Conservation (phyloP, 169 alveolate species). For the Plasmodium blacklocki region DNA sequence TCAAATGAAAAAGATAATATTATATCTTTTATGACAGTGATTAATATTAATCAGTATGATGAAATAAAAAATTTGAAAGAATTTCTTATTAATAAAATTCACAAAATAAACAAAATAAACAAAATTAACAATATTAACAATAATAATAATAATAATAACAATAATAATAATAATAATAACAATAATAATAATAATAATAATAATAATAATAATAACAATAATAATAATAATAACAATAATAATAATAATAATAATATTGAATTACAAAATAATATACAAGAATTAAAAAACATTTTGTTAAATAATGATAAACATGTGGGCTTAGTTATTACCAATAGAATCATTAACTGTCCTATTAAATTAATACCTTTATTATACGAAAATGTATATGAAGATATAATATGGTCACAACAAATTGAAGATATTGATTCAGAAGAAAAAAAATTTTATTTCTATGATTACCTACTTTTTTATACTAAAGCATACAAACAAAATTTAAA, state of each 20-base stretch:
- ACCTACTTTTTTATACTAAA: constrained; percentile 52
- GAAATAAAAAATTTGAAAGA: constrained; percentile 45
- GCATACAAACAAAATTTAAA: constrained; percentile 19
- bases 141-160: no score
- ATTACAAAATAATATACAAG: not conserved
- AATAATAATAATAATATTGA: not conserved
- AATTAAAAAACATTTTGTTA: not conserved
- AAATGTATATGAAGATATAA: constrained; percentile 42
- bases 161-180: no score
- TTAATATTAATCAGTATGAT: constrained; percentile 62
- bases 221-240: no score
- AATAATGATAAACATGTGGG: constrained; percentile 22
- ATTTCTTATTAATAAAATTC: constrained; percentile 30
- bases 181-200: no score
- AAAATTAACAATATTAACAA: no score
- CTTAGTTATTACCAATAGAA: constrained; percentile 21
- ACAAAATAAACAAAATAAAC: constrained; percentile 7
- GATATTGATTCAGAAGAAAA: constrained; percentile 53
- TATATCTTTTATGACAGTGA: constrained; percentile 41
- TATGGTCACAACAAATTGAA: constrained; percentile 56
- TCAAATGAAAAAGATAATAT: constrained; percentile 24
- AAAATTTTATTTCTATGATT: constrained; percentile 49
- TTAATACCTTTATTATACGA: constrained; percentile 49
- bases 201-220: no score
- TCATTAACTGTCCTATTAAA: constrained; percentile 53